Percentiles rank a stretch among this genome's conserved stretches.
phyloP scores from a whole-genome alignment of 2,329 filamentous ascomycete genomes.

The Aspergillus sp. region DNA sequence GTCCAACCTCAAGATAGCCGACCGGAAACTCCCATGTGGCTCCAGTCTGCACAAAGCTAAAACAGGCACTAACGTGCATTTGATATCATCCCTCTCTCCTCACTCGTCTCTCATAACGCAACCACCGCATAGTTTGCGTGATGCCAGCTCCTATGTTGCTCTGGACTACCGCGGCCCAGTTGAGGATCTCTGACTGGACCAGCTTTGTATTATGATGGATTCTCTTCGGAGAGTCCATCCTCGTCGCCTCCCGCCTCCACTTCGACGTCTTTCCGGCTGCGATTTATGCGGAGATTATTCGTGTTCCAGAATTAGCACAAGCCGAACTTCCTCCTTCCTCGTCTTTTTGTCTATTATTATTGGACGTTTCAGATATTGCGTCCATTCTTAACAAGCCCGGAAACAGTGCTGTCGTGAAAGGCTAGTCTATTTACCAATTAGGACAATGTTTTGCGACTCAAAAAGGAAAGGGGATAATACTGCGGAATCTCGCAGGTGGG shows the following conservation, averaged over 20 bases:
- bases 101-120: conserved; percentile 25
- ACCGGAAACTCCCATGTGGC: background rate
- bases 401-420: too few species aligned
- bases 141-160: conserved; percentile 7
- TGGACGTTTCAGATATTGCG: too few species aligned
- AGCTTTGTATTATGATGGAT: background rate
- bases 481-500: too few species aligned
- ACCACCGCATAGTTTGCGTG: conserved; percentile 22
- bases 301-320: background rate
- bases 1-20: background rate
- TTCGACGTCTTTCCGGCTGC: background rate
- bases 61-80: background rate
- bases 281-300: background rate
- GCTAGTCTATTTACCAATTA: too few species aligned
- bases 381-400: too few species aligned
- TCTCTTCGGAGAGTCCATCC: background rate
- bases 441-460: too few species aligned
- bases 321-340: background rate
- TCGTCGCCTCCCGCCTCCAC: background rate
- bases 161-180: background rate
- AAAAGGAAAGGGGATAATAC: too few species aligned
- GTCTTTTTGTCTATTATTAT: too few species aligned
- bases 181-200: background rate
- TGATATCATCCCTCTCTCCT: background rate
- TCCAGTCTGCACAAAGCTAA: background rate